phyloP scores from a whole-genome alignment of 2,329 filamentous ascomycete species.

The Fusarium acutatum region DNA sequence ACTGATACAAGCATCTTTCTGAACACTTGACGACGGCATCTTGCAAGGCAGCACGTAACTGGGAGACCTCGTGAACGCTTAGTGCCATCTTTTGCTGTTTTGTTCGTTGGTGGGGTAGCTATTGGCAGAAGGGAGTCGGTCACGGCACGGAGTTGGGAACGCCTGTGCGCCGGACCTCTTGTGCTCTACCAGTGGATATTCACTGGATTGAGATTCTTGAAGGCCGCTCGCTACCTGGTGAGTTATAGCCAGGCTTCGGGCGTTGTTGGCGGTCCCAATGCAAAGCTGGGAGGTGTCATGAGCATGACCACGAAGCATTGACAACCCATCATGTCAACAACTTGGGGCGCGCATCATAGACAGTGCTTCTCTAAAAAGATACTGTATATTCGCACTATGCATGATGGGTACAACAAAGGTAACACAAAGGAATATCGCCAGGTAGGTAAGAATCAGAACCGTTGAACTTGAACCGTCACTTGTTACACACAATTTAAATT shows the following conservation, averaged over 20 bases:
- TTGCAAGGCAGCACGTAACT: constrained; percentile 79
- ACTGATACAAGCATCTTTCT: constrained; percentile 93
- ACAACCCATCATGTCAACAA: constrained; percentile 26
- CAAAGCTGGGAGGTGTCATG: constrained; percentile 21
- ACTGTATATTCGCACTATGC: constrained; percentile 18
- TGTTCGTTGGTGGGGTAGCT: constrained; percentile 26
- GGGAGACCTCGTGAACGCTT: constrained; percentile 64
- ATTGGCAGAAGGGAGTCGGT: constrained; percentile 3
- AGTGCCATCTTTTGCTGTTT: constrained; percentile 57
- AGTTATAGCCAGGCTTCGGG: neutral
- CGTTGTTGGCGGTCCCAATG: neutral
- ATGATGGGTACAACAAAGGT: neutral
- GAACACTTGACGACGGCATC: constrained; percentile 90
- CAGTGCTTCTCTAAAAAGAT: accelerated
- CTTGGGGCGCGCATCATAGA: neutral
- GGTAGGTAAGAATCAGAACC: neutral
- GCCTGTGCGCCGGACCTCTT: neutral
- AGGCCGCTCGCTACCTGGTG: neutral
- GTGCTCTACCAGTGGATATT: neutral
- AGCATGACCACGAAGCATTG: constrained; percentile 14
- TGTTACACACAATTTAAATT: constrained; percentile 1
- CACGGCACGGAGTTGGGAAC: neutral
- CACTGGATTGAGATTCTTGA: neutral
- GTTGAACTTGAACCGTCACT: constrained; percentile 6
- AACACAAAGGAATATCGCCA: neutral